Conservation (phyloP, 352 stramenopile genomes). For the Globisporangium barbulae region DNA sequence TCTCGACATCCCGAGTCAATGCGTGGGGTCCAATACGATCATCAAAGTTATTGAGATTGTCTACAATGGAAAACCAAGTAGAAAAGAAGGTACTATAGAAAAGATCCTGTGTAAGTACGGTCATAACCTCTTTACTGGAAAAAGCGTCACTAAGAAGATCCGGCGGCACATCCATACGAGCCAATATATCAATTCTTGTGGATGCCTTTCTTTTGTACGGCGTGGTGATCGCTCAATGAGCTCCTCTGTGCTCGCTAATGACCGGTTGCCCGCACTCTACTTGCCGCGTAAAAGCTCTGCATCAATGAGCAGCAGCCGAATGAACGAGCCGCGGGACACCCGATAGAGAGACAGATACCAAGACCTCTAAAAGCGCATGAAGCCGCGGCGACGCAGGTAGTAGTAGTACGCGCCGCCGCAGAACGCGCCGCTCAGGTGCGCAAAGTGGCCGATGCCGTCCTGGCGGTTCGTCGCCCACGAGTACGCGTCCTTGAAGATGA, state of each 20-base stretch:
- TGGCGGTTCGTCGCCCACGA: slow-evolving; percentile 42
- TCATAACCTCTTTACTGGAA: slow-evolving; percentile 9
- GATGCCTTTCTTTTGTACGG: background rate
- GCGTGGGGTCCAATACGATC: slow-evolving; percentile 14
- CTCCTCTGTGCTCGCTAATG: background rate
- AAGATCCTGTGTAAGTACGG: slow-evolving; percentile 33
- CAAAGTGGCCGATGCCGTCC: slow-evolving; percentile 71
- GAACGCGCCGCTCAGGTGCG: slow-evolving; percentile 63
- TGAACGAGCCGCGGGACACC: background rate
- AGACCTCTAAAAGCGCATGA: slow-evolving; percentile 1
- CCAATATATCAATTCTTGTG: background rate
- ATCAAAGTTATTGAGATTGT: no score
- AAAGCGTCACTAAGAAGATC: background rate
- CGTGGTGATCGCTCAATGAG: background rate
- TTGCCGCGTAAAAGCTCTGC: background rate
- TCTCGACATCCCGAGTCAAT: slow-evolving; percentile 14
- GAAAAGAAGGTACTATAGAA: slow-evolving; percentile 32
- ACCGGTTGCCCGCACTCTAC: background rate
- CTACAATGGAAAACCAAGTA: slow-evolving; percentile 33
- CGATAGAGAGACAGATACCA: no score
- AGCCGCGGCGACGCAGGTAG: slow-evolving; percentile 32
- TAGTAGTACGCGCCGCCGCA: slow-evolving; percentile 63
- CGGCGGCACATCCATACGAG: background rate
- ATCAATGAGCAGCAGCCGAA: background rate
- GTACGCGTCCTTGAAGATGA: slow-evolving; percentile 76